Evolutionary conservation across 306 rosid species (phyloP), one percentile per base, ranked within the genome.

Genomic region (Quillaja saponaria): DNA sequence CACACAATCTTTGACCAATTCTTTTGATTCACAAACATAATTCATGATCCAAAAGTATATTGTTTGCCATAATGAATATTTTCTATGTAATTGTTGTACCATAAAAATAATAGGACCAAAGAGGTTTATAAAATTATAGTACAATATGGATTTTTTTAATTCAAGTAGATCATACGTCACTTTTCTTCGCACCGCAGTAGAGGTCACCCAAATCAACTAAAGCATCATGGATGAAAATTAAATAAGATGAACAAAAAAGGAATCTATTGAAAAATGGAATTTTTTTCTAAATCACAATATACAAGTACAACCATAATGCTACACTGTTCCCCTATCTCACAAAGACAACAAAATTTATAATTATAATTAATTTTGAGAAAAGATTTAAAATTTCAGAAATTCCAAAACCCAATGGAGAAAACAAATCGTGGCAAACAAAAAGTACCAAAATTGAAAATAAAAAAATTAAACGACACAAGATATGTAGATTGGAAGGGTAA

Each of bases 141-240:
- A 37, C 21, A 37, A 31, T 18, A 9, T 34, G 49, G 57, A 38
- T 37, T 21, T 68, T 49, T 14, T 46, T 64, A 47, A 76, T 51
- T 13, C 46, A 58, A 51, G 2, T 31, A 46, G 52, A 33, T 33
- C 18, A 25, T 25, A 25, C 40, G 49, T 19, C 14, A 37, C 46
- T 63, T 10, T 8, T 39, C 25, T 56, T 15, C 41, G 41, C 12
- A 63, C 25, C 41, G 41, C 12, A 63, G 34, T 13, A 68, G 13
- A 28, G 48, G 11, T 37, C 37, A 52, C 31, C 58, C 8, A 40
- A 57, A 55, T 18, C 34, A 38, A 25, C n/a, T n/a, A n/a, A n/a
- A n/a, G n/a, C n/a, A n/a, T 25, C 31, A 1, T 4, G 2, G 4
- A 25, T 25, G 31, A 4, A 25, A 25, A 25, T 25, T 25, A 25